A percentile compares a stretch with the other conserved stretches of the same genome.
phyloP scores from a whole-genome alignment of 1,284 basidiomycete genomes.

The Malassezia sp. region DNA sequence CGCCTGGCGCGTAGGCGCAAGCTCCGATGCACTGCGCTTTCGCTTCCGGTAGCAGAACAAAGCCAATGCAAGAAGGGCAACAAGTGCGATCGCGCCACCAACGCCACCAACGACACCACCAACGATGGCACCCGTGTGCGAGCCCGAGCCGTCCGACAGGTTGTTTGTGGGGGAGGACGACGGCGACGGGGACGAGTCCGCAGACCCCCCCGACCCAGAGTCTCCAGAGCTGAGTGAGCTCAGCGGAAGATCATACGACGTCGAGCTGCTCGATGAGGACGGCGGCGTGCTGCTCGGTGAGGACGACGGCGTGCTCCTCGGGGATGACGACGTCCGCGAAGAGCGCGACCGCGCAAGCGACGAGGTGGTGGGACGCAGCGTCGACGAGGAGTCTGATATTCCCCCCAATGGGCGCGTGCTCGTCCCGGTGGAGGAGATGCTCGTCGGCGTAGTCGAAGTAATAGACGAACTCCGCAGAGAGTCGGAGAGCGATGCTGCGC shows the following conservation, averaged over 20 bases:
- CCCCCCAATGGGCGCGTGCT: too few species aligned
- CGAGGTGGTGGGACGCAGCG: too few species aligned
- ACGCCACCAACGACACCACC: conserved; percentile 18
- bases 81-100: conserved; percentile 1
- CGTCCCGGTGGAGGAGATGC: too few species aligned
- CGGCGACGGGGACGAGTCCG: neutral
- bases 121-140: conserved; percentile 12
- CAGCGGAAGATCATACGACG: neutral
- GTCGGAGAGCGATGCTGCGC: too few species aligned
- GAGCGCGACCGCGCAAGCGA: too few species aligned
- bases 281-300: neutral
- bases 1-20: too few species aligned
- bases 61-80: neutral
- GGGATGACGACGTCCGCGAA: neutral
- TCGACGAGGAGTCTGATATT: too few species aligned
- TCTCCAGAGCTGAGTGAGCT: too few species aligned
- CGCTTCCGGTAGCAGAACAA: conserved; percentile 1
- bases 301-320: neutral
- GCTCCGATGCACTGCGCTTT: neutral
- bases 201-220: neutral
- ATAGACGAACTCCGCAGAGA: too few species aligned
- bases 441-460: too few species aligned
- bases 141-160: neutral
- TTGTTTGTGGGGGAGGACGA: neutral
- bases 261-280: neutral